Conservation (phyloP, 306 rosid genomes). For the Notholithocarpus densiflorus region DNA sequence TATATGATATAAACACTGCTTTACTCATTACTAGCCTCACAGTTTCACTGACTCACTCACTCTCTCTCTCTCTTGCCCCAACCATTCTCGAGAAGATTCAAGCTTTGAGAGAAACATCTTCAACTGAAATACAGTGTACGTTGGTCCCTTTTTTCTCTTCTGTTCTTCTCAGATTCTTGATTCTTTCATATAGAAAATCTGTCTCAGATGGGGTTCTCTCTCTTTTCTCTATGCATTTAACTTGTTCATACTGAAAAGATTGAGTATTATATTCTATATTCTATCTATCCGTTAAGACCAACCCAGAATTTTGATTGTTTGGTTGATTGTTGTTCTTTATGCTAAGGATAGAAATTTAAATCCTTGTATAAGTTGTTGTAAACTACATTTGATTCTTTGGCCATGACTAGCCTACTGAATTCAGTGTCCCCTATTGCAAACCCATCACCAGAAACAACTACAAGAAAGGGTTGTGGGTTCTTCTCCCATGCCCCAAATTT, state of each 20-base stretch:
- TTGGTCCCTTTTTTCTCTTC: background rate
- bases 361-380: slow-evolving; percentile 7
- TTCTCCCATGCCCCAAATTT: slow-evolving; percentile 41
- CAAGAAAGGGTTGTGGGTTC: slow-evolving; percentile 41
- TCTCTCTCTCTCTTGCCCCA: background rate
- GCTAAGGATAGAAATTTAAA: background rate
- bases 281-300: background rate
- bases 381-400: slow-evolving; percentile 2
- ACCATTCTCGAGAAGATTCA: slow-evolving; percentile 1
- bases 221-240: background rate
- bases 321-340: slow-evolving; percentile 6
- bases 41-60: background rate
- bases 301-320: slow-evolving; percentile 8
- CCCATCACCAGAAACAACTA: slow-evolving; percentile 39
- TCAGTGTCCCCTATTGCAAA: slow-evolving; percentile 43
- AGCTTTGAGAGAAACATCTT: background rate
- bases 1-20: background rate
- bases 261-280: no score
- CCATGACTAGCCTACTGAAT: slow-evolving; percentile 59
- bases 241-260: slow-evolving; percentile 4
- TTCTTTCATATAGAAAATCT: background rate
- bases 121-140: slow-evolving; percentile 5
- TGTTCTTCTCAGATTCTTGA: background rate
- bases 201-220: background rate
- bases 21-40: background rate